Percentiles rank a stretch among this genome's conserved stretches.
Conservation (phyloP, 2,329 filamentous ascomycete genomes). For the Stemphylium beticola region DNA sequence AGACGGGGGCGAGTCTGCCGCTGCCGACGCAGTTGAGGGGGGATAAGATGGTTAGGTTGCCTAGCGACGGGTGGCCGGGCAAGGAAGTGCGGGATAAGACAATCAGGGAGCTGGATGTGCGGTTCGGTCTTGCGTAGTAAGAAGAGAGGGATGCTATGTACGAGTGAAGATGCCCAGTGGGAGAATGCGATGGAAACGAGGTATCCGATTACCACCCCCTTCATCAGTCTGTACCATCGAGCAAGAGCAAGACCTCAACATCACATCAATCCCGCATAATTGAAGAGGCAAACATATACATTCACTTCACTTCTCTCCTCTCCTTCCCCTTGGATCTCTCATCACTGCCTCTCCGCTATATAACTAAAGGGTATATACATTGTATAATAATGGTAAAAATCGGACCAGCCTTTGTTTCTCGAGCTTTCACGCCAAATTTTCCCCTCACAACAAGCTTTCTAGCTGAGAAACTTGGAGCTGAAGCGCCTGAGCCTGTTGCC, state of each 20-base stretch:
- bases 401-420: conserved; percentile 8
- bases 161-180: background rate
- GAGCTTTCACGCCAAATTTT: conserved; percentile 1
- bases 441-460: background rate
- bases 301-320: background rate
- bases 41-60: conserved; percentile 51
- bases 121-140: background rate
- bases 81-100: background rate
- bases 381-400: background rate
- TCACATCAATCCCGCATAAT: background rate
- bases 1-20: conserved; percentile 59
- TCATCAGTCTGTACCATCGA: too few species aligned
- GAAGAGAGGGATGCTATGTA: background rate
- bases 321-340: background rate
- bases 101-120: conserved; percentile 6
- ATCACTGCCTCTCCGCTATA: background rate
- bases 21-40: conserved; percentile 57
- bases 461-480: conserved; percentile 10
- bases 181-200: too few species aligned
- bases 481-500: conserved; percentile 5
- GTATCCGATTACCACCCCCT: too few species aligned
- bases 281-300: conserved; percentile 3
- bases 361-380: conserved; percentile 10
- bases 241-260: too few species aligned
- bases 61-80: conserved; percentile 6